These are phyloP conservation scores for Colletotrichum sp. DNA, from an alignment of 2,329 filamentous ascomycete genomes.

Conservation along the genomic window DNA sequence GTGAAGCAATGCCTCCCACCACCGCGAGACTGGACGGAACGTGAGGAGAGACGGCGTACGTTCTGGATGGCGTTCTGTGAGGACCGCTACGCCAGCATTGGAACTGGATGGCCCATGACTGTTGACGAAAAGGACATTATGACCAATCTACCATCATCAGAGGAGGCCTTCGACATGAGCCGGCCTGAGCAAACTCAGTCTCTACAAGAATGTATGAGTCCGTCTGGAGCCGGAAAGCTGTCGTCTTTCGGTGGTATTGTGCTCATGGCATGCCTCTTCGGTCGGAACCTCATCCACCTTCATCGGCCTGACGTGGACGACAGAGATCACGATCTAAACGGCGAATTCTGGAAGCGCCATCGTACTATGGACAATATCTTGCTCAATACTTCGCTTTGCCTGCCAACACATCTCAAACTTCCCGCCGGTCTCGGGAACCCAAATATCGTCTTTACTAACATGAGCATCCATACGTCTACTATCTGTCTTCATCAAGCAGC, in stretches of 20 bases:
- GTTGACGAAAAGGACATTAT: conserved; percentile 91
- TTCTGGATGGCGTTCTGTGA: conserved; percentile 95
- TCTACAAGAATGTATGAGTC: conserved; percentile 72
- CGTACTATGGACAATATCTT: conserved; percentile 88
- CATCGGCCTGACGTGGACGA: conserved; percentile 86
- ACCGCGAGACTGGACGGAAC: conserved; percentile 91
- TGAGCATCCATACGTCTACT: conserved; percentile 95
- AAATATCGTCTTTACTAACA: conserved; percentile 92
- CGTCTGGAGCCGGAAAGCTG: conserved; percentile 74
- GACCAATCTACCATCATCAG: conserved; percentile 82
- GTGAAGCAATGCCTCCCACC: conserved; percentile 91
- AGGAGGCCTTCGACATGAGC: conserved; percentile 85
- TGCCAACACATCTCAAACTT: conserved; percentile 83
- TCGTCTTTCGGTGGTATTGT: conserved; percentile 82
- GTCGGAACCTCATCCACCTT: conserved; percentile 87
- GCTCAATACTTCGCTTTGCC: conserved; percentile 81
- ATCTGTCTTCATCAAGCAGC: conserved; percentile 98
- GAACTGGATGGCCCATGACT: conserved; percentile 96
- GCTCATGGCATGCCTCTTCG: conserved; percentile 88
- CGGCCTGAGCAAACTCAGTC: conserved; percentile 74
- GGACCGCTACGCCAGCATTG: conserved; percentile 93
- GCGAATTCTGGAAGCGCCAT: conserved; percentile 95
- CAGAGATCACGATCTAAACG: conserved; percentile 85
- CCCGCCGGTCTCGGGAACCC: conserved; percentile 77
- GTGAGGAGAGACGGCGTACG: conserved; percentile 86